A percentile compares a stretch with the other conserved stretches of the same genome.
Evolutionary conservation across 2,329 filamentous ascomycete species (phyloP).

Genomic region (Diaporthe sp.): DNA sequence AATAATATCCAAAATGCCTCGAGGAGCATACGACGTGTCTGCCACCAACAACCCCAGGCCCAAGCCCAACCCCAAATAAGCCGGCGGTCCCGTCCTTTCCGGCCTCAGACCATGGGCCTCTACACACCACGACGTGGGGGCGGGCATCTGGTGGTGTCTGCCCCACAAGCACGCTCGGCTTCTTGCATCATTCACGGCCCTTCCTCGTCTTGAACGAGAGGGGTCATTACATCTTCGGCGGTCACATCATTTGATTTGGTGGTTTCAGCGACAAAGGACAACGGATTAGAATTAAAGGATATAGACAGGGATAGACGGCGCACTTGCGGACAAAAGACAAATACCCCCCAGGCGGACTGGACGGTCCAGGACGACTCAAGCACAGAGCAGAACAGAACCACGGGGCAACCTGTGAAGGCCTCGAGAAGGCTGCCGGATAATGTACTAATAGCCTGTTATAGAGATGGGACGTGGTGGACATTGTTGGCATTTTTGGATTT

Average conservation of each 20-base stretch:
- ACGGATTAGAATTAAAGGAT: slow-evolving; percentile 7
- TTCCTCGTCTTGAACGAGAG: background rate
- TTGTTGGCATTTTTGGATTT: background rate
- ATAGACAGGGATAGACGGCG: slow-evolving; percentile 37
- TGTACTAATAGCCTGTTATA: slow-evolving; percentile 21
- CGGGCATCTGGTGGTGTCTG: background rate
- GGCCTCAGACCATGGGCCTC: background rate
- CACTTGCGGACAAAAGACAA: slow-evolving; percentile 25
- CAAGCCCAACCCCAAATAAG: slow-evolving; percentile 43
- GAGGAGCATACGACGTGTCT: slow-evolving; percentile 41
- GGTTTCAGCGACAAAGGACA: slow-evolving; percentile 23
- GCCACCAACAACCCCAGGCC: slow-evolving; percentile 41
- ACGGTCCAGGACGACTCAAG: slow-evolving; percentile 21
- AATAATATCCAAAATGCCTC: slow-evolving; percentile 36
- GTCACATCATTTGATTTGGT: background rate
- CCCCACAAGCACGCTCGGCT: background rate
- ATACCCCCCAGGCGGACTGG: slow-evolving; percentile 22
- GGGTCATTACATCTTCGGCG: background rate
- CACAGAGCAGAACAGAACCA: slow-evolving; percentile 1
- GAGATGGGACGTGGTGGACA: background rate
- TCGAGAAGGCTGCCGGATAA: slow-evolving; percentile 16
- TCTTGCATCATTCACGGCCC: background rate
- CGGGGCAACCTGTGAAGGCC: slow-evolving; percentile 18
- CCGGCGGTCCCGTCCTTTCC: background rate
- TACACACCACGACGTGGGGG: background rate